A percentile compares a stretch with the other conserved stretches of the same genome.
These are phyloP conservation scores for Flaveria linearis DNA, from an alignment of 129 eudicot species.

Conservation along the genomic window DNA sequence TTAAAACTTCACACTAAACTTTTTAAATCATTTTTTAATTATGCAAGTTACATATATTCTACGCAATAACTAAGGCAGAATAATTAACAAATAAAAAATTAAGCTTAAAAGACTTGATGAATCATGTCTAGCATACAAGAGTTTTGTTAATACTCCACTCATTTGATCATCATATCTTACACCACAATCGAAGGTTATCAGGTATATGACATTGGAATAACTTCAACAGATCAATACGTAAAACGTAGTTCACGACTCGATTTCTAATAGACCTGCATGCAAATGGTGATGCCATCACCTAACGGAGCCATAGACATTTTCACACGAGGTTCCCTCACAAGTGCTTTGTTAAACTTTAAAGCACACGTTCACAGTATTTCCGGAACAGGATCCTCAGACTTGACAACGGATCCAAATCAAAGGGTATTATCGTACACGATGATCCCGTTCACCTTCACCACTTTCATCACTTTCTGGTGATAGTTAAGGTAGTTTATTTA, in stretches of 20 bases:
- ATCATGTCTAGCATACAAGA: no score
- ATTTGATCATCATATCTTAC: no score
- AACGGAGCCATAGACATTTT: slow-evolving; percentile 34
- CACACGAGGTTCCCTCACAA: slow-evolving; percentile 45
- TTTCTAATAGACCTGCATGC: slow-evolving; percentile 40
- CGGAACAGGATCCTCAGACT: slow-evolving; percentile 39
- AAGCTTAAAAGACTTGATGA: no score
- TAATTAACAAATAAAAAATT: no score
- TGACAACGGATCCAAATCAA: slow-evolving; percentile 47
- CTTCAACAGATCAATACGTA: background rate
- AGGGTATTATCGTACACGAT: slow-evolving; percentile 64
- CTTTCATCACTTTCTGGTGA: slow-evolving; percentile 48
- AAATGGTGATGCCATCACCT: slow-evolving; percentile 56
- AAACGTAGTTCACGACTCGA: background rate
- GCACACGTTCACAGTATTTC: background rate
- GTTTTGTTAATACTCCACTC: no score
- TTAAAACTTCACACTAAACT: no score
- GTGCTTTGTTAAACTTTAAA: slow-evolving; percentile 30
- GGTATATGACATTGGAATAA: no score
- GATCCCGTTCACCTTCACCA: slow-evolving; percentile 55
- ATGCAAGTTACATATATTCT: no score
- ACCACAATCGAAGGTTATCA: no score
- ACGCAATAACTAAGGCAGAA: no score
- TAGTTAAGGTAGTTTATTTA: slow-evolving; percentile 51
- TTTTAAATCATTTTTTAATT: no score